phyloP scores from a whole-genome alignment of 345 rosid species.

The Adansonia digitata region DNA sequence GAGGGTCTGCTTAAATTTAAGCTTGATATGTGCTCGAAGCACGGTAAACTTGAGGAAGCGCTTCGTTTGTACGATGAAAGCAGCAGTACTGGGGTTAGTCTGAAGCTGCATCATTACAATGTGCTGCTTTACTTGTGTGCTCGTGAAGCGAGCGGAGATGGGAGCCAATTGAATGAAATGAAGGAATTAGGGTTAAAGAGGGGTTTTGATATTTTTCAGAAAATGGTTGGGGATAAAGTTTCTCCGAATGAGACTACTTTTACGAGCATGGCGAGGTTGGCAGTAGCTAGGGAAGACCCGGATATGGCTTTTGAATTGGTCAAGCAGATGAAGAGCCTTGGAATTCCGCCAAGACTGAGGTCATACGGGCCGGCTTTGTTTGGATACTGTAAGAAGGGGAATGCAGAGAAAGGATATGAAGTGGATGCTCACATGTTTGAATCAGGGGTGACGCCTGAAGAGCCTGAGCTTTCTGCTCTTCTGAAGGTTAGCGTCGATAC shows the following conservation, averaged over 20 bases:
- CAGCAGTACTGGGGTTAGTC: conserved; percentile 34
- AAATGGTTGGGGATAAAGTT: conserved; percentile 62
- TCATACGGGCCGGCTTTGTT: conserved; percentile 81
- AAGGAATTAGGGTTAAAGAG: conserved; percentile 39
- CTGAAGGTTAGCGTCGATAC: conserved; percentile 54
- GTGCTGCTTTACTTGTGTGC: conserved; percentile 78
- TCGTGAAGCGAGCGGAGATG: conserved; percentile 29
- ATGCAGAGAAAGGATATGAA: conserved; percentile 68
- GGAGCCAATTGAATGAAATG: conserved; percentile 16
- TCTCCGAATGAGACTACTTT: conserved; percentile 86
- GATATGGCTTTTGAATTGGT: conserved; percentile 89
- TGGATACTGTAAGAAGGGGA: conserved; percentile 66
- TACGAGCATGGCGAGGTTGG: conserved; percentile 75
- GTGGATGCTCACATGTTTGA: conserved; percentile 81
- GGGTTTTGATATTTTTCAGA: conserved; percentile 78
- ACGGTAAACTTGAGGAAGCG: conserved; percentile 59
- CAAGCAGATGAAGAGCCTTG: conserved; percentile 64
- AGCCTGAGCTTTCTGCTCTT: conserved; percentile 81
- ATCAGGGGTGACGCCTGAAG: conserved; percentile 66
- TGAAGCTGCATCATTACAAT: conserved; percentile 61
- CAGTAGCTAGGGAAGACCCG: conserved; percentile 70
- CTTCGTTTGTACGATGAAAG: conserved; percentile 84
- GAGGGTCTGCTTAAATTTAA: conserved; percentile 46
- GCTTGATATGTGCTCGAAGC: conserved; percentile 67
- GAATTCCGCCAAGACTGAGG: conserved; percentile 70